Base-by-base conservation (phyloP, 306 rosid genomes). In the Rubus idaeus region DNA sequence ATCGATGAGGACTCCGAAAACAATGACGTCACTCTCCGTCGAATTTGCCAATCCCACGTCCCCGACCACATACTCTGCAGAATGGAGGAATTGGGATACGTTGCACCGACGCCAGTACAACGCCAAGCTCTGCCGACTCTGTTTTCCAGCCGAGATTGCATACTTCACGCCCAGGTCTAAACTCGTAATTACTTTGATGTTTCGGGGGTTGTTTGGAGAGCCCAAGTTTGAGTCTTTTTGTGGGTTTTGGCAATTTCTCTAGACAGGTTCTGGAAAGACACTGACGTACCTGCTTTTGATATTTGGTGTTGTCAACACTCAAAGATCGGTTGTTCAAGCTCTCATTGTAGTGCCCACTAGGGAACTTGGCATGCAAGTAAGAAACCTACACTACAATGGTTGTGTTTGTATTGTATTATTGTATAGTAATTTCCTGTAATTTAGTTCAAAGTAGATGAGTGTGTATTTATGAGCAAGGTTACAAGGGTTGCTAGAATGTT, bases 191-290 rank as follows among this genome's bases (percentile, higher is more conserved):
- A 26, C 18, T 82, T 68, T 75, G 11, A 16, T 4, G 17, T 37
- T 26, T 0, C 1, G 10, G 68, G 68, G 68, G 20, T 62, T 4
- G 47, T 17, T 64, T 39, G 6, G 46, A 41, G 3, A 40, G 16
- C 23, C 3, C 1, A 3, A 23, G 50, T 65, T 55, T 52, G 50
- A 75, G 41, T 30, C 57, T 11, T 50, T 60, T 8, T 45, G 69
- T 64, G 66, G 37, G 6, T 52, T 53, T 7, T 75, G 40, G 51
- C 44, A 12, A 51, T 46, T 77, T 68, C 78, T 88, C 70, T 92
- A 95, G 99, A 95, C 97, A 87, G 97, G 97, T 92, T 92, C 97
- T 72, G 97, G 97, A 82, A 95, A 95, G 91, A 95, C 99, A 11
- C 92, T 95, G 78, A 82, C 97, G 30, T 95, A 95, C 87, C 83